Base-by-base conservation (phyloP, 2,329 filamentous ascomycete species). In the Phialophora verrucosa region DNA sequence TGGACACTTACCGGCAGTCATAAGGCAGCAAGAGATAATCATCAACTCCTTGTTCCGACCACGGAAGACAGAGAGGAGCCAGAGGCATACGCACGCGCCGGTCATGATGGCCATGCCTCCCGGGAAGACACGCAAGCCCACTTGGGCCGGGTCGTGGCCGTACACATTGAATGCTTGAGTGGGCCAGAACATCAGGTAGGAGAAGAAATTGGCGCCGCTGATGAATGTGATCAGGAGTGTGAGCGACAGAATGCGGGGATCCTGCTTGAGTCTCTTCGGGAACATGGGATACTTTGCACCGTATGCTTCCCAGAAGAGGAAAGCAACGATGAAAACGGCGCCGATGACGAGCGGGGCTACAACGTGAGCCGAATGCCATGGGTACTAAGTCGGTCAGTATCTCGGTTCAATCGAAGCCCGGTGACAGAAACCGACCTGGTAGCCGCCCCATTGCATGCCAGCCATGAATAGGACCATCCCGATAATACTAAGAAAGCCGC, bases 161-260 rank as follows among this genome's bases (percentile, higher is more conserved):
- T 89, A 89, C 7, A 89, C 83, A 70, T 89, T 89, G 77, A 85
- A 88, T 0, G 85, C 83, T 74, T 89, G 84, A 0, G 85, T 87
- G 4, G 85, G 86, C 87, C 87, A 90, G 74, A 89, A 87, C 75
- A 81, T 80, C 35, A 82, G 74, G 2, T 83, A 78, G 0, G 82
- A 82, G 73, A 86, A 84, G 76, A 86, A 86, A 72, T 87, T 87
- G 63, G 84, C 83, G 2, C 85, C 85, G 0, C 83, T 85, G 59
- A 87, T 84, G 71, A 85, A 85, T 12, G 85, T 87, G 71, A 87
- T 86, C 59, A 87, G 72, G n/a, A 87, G 77, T 0, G 84, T 86
- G 25, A 87, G 77, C 8, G 77, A 75, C 5, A 87, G 75, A 2
- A 82, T 85, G 2, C 83, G 80, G 44, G 81, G 81, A 20, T 81